These are phyloP conservation scores for Termitomyces sp. DNA, from an alignment of 768 basidiomycete genomes.

Conservation along the genomic window DNA sequence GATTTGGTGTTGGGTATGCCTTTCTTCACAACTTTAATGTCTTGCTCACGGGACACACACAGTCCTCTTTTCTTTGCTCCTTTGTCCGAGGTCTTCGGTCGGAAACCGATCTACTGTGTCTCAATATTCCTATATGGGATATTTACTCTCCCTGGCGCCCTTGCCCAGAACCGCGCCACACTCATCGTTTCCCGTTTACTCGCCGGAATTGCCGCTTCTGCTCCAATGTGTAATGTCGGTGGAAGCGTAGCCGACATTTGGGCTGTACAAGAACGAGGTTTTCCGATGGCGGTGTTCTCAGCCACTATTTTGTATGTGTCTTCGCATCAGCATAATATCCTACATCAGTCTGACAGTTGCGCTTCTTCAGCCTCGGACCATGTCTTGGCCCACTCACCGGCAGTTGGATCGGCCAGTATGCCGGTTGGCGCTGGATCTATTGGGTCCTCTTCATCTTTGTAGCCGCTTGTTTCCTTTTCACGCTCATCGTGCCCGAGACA, in stretches of 20 bases:
- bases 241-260: constrained; percentile 39
- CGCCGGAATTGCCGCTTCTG: constrained; percentile 8
- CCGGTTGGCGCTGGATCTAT: constrained; percentile 45
- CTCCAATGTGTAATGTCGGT: constrained; percentile 34
- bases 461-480: constrained; percentile 28
- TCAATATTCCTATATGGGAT: constrained; percentile 38
- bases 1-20: constrained; percentile 34
- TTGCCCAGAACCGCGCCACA: constrained; percentile 32
- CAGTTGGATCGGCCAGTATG: constrained; percentile 38
- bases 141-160: constrained; percentile 41
- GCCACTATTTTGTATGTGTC: constrained; percentile 38
- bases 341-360: neutral
- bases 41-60: constrained; percentile 11
- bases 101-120: constrained; percentile 30
- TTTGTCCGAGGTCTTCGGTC: constrained; percentile 33
- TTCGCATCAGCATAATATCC: neutral
- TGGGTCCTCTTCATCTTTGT: constrained; percentile 43
- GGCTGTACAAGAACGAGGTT: constrained; percentile 34
- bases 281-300: constrained; percentile 32
- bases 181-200: constrained; percentile 28
- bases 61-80: constrained; percentile 38
- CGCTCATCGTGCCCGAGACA: constrained; percentile 46
- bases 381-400: constrained; percentile 47
- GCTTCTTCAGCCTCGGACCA: constrained; percentile 32
- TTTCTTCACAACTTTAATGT: neutral